Percentiles rank a stretch among this genome's conserved stretches.
Conservation (phyloP, 805 yeast genomes). For the Candida parachauliodes region DNA sequence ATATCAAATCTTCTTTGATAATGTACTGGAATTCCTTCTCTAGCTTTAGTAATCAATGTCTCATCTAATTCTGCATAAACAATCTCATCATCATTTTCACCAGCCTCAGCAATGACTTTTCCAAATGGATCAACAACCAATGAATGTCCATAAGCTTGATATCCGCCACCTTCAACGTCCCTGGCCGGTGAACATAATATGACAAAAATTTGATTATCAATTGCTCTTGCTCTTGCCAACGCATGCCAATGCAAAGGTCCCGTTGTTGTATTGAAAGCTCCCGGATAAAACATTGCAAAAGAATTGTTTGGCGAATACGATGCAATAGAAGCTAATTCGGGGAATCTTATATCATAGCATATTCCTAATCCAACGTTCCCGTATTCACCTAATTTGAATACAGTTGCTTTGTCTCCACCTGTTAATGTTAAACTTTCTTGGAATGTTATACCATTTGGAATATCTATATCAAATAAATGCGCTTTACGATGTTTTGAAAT, state of each 20-base stretch:
- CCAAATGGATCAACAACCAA: conserved; percentile 43
- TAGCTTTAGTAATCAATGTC: conserved; percentile 36
- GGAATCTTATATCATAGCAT: conserved; percentile 78
- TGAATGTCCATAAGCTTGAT: conserved; percentile 46
- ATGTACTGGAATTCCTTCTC: conserved; percentile 41
- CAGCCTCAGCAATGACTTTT: conserved; percentile 42
- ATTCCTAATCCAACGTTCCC: conserved; percentile 83
- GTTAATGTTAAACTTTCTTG: conserved; percentile 73
- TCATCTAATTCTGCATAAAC: conserved; percentile 39
- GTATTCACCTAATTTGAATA: conserved; percentile 58
- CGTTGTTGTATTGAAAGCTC: conserved; percentile 80
- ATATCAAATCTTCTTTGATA: conserved; percentile 42
- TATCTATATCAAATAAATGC: conserved; percentile 88
- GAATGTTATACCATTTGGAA: conserved; percentile 87
- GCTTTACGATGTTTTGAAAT: conserved; percentile 85
- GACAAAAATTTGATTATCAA: conserved; percentile 70
- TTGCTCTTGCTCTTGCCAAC: conserved; percentile 68
- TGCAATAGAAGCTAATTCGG: conserved; percentile 71
- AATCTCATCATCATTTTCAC: conserved; percentile 40
- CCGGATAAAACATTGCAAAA: conserved; percentile 77
- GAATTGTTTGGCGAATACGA: conserved; percentile 56
- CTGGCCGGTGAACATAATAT: conserved; percentile 88
- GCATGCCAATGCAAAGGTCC: conserved; percentile 84
- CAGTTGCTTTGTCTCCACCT: conserved; percentile 81
- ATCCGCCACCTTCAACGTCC: conserved; percentile 48